Base-by-base conservation (phyloP, 2,329 filamentous ascomycete species). In the Cladosporium velox region DNA sequence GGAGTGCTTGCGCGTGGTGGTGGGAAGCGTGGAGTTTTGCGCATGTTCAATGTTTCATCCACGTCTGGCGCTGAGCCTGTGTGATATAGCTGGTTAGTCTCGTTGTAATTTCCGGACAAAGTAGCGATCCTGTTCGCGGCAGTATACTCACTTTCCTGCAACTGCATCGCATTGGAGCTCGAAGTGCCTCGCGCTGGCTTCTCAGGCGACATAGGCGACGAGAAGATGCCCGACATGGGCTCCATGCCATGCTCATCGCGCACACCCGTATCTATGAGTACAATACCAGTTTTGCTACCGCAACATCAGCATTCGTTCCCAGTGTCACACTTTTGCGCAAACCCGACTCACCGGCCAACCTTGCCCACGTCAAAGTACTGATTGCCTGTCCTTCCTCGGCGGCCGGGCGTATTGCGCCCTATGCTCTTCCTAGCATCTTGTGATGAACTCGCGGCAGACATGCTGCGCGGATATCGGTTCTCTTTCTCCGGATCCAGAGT, bases 221-320 rank as follows among this genome's bases (percentile, higher is more conserved):
- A 97, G 78, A 97, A 97, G 70, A 98, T 87, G 71, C 88, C 87
- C 41, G 94, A 91, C 66, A 97, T 86, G 41, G 91, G 90, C 77
- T 97, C 92, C 82, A 99, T 88, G 78, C 94, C 95, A 84, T 97
- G 84, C 77, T 96, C 93, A 79, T 98, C 94, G 80, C 92, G 90
- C 67, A 89, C 83, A 62, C 92, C 92, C 65, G 84, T 88, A 74
- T 97, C 92, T 73, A 88, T 87, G 35, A 98, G 79, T 0, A 88
- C 90, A 30, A 96, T 86, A 54, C 95, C 95, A 0, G 95, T 99
- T 85, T 96, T 96, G 72, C 94, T 97, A 72, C 59, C 61, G 21
- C 65, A 71, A 41, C 15, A 65, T 72, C 66, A 72, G 71, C 24
- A 26, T 49, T 35, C n/a, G 51, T 28, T 14, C 24, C 38, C 44